These are phyloP conservation scores for Microbotryomycetes sp. DNA, from an alignment of 1,284 basidiomycete genomes.

Conservation along the genomic window DNA sequence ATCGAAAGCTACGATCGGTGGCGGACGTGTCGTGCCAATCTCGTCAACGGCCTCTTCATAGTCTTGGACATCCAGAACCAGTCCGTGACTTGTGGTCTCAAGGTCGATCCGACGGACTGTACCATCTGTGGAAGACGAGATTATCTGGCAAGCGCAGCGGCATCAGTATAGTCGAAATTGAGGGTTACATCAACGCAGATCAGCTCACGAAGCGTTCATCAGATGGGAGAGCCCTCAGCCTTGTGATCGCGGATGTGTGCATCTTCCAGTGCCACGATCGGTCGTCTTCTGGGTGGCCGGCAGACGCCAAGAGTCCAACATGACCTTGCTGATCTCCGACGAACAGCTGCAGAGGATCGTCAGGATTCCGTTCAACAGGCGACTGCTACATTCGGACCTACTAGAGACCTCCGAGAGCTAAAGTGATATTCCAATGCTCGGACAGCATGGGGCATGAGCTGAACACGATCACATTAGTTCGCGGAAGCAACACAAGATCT, in stretches of 20 bases:
- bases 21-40: no score
- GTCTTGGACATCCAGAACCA: background rate
- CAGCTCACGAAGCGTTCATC: no score
- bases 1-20: background rate
- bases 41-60: background rate
- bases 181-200: no score
- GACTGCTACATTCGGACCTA: no score
- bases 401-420: no score
- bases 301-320: background rate
- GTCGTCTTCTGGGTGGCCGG: background rate
- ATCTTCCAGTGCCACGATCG: background rate
- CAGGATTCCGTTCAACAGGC: no score
- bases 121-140: background rate
- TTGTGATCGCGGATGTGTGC: background rate
- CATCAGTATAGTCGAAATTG: no score
- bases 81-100: background rate
- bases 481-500: no score
- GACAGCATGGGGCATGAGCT: no score
- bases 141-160: background rate
- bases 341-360: background rate
- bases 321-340: background rate
- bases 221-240: no score
- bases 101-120: background rate
- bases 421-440: no score
- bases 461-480: no score